Conservation (phyloP, 2,329 filamentous ascomycete species). For the Keithomyces neogunnii region DNA sequence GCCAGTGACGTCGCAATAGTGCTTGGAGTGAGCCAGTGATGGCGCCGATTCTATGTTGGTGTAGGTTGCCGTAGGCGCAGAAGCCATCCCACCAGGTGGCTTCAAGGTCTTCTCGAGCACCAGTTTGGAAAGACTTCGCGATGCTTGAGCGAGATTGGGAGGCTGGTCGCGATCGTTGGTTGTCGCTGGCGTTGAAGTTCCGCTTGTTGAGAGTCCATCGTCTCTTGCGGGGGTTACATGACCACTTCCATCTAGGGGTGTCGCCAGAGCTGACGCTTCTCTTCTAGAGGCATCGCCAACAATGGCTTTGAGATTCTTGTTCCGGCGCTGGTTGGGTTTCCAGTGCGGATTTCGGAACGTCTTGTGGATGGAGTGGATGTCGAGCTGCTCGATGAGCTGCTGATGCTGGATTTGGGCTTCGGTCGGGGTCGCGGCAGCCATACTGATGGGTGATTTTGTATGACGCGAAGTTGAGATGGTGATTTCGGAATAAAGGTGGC, state of each 20-base stretch:
- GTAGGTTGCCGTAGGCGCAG: conserved; percentile 72
- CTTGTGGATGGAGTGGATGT: conserved; percentile 79
- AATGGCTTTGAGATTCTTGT: conserved; percentile 98
- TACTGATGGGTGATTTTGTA: conserved; percentile 36
- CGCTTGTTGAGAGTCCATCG: conserved; percentile 48
- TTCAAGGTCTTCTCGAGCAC: conserved; percentile 76
- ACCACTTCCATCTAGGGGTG: conserved; percentile 66
- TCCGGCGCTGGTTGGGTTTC: conserved; percentile 89
- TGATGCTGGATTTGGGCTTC: conserved; percentile 75
- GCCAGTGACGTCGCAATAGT: conserved; percentile 94
- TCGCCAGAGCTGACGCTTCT: conserved; percentile 82
- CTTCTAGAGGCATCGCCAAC: conserved; percentile 80
- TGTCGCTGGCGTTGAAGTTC: conserved; percentile 46
- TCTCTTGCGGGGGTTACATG: conserved; percentile 54
- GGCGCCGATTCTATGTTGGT: conserved; percentile 95
- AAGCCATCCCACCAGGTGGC: conserved; percentile 17
- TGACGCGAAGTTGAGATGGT: not conserved
- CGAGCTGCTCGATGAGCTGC: conserved; percentile 79
- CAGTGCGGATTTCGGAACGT: conserved; percentile 85
- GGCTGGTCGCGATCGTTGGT: conserved; percentile 33
- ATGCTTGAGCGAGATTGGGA: conserved; percentile 80
- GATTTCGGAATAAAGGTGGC: not conserved
- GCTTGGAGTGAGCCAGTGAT: conserved; percentile 72
- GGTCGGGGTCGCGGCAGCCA: conserved; percentile 48
- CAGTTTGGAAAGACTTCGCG: conserved; percentile 75